Evolutionary conservation across 805 yeast species (phyloP), one percentile per base, ranked within the genome.

Genomic region (Nakazawaea wickerhamii): DNA sequence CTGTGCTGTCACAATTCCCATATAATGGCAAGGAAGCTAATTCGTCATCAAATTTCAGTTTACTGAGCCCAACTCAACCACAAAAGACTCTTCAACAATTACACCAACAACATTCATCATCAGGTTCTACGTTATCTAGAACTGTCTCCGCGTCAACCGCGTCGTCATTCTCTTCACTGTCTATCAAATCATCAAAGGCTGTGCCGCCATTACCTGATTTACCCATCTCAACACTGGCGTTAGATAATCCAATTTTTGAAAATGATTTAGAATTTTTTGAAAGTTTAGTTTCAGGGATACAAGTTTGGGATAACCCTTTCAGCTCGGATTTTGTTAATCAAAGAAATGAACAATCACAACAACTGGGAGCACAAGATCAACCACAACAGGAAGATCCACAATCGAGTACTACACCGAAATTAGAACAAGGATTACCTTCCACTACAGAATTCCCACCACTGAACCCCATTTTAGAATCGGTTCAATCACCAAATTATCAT

Each of bases 201-300:
- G 27, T 28, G 8, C 15, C 11, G 31, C 31, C 31, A 28, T 10
- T n/a, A 10, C 15, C n/a, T n/a, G 31, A 28, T 28, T 15, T 11
- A 15, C 31, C 15, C n/a, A n/a, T n/a, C n/a, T n/a, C 20, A 30
- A 30, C 31, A 28, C 20, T 5, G 20, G 10, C 38, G 9, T 34
- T 34, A 20, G 19, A 21, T 6, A 34, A 34, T 22, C 22, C 30
- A 21, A 9, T 11, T 14, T 38, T 38, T 26, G 13, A 5, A 5
- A 31, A 7, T 26, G 38, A 34, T 20, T 35, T 39, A 7, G 43
- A 40, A 11, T 40, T 40, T 21, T 35, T 40, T 21, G 23, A 40
- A 26, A 39, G 34, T 10, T 40, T 40, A 13, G 37, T 40, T 8
- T 27, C 33, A 13, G 22, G 19, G 10, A 35, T 40, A 5, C 43